A percentile compares a stretch with the other conserved stretches of the same genome.
phyloP scores from a whole-genome alignment of 2,329 filamentous ascomycete species.

The Lasiodiplodia sp. region DNA sequence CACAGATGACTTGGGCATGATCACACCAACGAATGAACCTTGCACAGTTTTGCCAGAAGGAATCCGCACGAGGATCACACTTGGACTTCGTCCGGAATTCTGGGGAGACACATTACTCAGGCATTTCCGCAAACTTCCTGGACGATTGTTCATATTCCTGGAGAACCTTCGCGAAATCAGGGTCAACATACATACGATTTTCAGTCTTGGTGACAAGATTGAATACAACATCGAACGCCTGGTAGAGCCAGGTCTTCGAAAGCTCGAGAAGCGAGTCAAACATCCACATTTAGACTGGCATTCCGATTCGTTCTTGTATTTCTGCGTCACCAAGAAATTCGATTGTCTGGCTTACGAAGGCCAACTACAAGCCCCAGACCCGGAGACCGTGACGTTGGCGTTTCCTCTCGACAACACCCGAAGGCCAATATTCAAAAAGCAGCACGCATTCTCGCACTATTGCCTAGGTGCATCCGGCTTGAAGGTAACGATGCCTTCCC shows the following conservation, averaged over 20 bases:
- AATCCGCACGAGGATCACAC: constrained; percentile 35
- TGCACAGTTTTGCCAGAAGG: constrained; percentile 24
- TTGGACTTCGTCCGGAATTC: constrained; percentile 18
- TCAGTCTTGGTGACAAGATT: not conserved
- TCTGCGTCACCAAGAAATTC: not conserved
- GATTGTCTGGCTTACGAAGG: not conserved
- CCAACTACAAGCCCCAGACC: not conserved
- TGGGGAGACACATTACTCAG: not conserved
- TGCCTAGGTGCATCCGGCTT: not conserved
- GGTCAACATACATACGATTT: not conserved
- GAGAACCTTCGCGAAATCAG: not conserved
- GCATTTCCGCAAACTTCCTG: not conserved
- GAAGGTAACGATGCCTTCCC: not conserved
- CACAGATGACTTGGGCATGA: constrained; percentile 60
- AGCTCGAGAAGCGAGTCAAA: not conserved
- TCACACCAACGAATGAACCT: constrained; percentile 50
- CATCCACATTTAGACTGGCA: not conserved
- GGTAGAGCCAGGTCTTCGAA: not conserved
- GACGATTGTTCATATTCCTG: not conserved
- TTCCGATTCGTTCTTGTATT: not conserved
- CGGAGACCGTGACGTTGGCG: not conserved
- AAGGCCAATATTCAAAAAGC: not conserved
- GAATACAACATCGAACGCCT: not conserved
- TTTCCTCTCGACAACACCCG: not conserved
- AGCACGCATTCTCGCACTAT: not conserved